These are phyloP conservation scores for Glycine soja DNA, from an alignment of 306 rosid genomes.

Conservation along the genomic window DNA sequence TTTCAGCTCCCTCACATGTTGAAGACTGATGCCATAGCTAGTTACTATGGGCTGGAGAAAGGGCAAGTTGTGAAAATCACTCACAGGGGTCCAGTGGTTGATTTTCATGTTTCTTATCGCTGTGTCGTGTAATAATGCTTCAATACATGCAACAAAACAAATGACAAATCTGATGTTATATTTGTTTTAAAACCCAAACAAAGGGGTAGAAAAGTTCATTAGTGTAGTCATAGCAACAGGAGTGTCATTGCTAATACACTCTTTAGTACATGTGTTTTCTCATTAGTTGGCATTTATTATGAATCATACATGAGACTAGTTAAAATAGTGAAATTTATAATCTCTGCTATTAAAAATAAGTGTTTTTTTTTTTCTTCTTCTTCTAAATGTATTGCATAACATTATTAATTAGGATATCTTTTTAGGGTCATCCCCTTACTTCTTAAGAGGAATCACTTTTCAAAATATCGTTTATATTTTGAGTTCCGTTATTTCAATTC, in stretches of 20 bases:
- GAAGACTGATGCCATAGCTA: slow-evolving; percentile 54
- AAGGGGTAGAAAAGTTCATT: not conserved
- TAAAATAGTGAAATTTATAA: too few species aligned
- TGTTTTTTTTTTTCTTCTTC: too few species aligned
- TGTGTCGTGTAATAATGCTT: slow-evolving; percentile 45
- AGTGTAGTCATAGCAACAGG: not conserved
- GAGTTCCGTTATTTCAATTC: not conserved
- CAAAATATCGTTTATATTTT: too few species aligned
- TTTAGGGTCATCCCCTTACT: not conserved
- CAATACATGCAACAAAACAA: not conserved
- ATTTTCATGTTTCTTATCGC: slow-evolving; percentile 48
- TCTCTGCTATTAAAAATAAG: too few species aligned
- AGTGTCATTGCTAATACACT: not conserved
- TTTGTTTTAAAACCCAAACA: not conserved
- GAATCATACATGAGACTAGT: not conserved
- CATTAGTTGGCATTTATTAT: too few species aligned
- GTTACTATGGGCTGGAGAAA: slow-evolving; percentile 55
- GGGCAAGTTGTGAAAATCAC: slow-evolving; percentile 59
- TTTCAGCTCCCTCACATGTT: slow-evolving; percentile 58
- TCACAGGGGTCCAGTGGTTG: slow-evolving; percentile 40
- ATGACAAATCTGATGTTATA: not conserved
- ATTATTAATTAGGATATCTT: too few species aligned
- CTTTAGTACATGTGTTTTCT: not conserved
- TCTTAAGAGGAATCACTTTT: not conserved
- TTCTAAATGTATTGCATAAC: too few species aligned